These are phyloP conservation scores for Trichocladium uniseriatum DNA, from an alignment of 495 filamentous ascomycete species.

Conservation along the genomic window DNA sequence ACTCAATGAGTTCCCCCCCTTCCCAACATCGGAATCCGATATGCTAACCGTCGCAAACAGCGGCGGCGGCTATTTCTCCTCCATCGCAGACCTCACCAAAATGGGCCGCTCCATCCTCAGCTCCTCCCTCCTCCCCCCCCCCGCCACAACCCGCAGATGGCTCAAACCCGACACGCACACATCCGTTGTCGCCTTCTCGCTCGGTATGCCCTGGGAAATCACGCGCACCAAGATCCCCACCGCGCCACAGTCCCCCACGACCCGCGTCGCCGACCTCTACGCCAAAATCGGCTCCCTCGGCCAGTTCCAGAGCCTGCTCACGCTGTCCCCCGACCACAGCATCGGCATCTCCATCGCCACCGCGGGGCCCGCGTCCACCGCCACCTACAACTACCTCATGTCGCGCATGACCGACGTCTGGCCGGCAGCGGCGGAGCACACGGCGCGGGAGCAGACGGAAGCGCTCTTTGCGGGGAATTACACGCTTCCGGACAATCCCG, in stretches of 20 bases:
- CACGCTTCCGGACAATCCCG: background rate
- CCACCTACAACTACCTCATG: background rate
- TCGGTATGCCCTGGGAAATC: conserved; percentile 54
- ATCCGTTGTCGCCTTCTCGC: conserved; percentile 26
- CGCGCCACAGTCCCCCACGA: background rate
- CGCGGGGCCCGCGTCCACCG: background rate
- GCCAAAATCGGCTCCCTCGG: conserved; percentile 43
- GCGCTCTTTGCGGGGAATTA: background rate
- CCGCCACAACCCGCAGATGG: conserved; percentile 41
- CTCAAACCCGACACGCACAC: conserved; percentile 43
- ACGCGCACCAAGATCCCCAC: conserved; percentile 4
- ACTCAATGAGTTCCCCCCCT: too few relatives aligned
- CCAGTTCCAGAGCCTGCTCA: conserved; percentile 34
- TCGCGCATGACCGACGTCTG: background rate
- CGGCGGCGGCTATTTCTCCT: conserved; percentile 34
- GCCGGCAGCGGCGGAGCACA: conserved; percentile 10
- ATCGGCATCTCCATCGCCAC: conserved; percentile 35
- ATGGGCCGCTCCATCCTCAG: conserved; percentile 44
- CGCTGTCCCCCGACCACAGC: conserved; percentile 41
- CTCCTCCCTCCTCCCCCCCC: conserved; percentile 35
- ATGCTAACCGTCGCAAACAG: background rate
- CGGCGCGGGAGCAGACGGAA: background rate
- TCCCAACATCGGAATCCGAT: background rate
- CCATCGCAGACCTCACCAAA: conserved; percentile 36
- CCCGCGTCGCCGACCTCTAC: conserved; percentile 16